phyloP scores from a whole-genome alignment of 2,329 filamentous ascomycete genomes.

The Septoria petroselini region DNA sequence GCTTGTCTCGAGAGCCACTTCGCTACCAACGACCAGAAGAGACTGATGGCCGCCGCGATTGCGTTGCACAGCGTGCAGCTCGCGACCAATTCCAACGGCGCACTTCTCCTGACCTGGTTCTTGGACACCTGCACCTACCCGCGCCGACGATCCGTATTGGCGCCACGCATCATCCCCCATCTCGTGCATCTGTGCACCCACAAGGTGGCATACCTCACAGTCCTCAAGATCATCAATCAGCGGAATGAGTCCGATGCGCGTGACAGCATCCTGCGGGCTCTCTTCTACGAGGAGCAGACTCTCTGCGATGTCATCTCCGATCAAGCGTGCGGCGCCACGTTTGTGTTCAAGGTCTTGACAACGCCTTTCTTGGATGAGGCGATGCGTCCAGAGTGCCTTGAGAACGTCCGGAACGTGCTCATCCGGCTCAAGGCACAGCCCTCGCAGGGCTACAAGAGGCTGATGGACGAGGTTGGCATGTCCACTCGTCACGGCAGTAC shows the following conservation, averaged over 20 bases:
- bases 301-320: conserved; percentile 89
- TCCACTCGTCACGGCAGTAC: conserved; percentile 54
- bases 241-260: conserved; percentile 89
- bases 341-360: conserved; percentile 98
- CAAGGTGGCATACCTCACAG: conserved; percentile 95
- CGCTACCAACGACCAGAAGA: conserved; percentile 89
- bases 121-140: conserved; percentile 97
- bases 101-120: conserved; percentile 93
- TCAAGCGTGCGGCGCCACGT: conserved; percentile 83
- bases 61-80: conserved; percentile 95
- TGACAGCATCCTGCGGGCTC: conserved; percentile 80
- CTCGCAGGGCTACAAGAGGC: conserved; percentile 91
- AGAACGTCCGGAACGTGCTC: conserved; percentile 87
- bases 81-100: conserved; percentile 93
- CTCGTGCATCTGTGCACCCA: conserved; percentile 95
- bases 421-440: conserved; percentile 88
- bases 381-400: conserved; percentile 81
- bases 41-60: conserved; percentile 89
- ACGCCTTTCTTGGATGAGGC: conserved; percentile 95
- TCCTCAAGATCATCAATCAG: conserved; percentile 97
- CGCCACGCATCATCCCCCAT: conserved; percentile 86
- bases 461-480: conserved; percentile 97
- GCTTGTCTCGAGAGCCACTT: conserved; percentile 96
- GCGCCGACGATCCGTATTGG: conserved; percentile 82
- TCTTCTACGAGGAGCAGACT: conserved; percentile 90